Base-by-base conservation (phyloP, 208 protist species). In the Crithidia bombi region DNA sequence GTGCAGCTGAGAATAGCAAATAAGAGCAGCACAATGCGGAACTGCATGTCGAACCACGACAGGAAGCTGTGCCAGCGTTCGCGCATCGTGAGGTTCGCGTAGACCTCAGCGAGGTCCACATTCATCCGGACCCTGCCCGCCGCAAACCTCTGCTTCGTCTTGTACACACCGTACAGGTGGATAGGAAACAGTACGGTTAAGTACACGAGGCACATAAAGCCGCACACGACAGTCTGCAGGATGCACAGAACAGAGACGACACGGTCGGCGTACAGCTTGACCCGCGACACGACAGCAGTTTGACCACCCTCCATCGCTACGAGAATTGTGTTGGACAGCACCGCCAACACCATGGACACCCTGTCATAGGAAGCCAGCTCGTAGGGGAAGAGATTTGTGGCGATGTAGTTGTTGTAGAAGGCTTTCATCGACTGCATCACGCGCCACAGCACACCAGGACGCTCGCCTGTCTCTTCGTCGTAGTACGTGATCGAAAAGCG, bases 381-480 rank as follows among this genome's bases (percentile, higher is more conserved):
- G 59, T 72, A 78, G 15, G 76, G 81, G 36, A 90, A 84, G 2
- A 87, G 21, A 26, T 73, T 47, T 0, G 75, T 66, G 19, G 80
- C 85, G 68, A 92, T 67, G 68, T 74, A 83, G 23, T 74, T n/a
- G 77, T 94, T 94, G 74, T 78, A 90, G 21, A 44, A 26, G 21
- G 68, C 50, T 61, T 78, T 80, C 49, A 63, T 14, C 17, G 43
- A 14, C 28, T 51, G 65, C 50, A 47, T 38, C 3, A 30, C 25
- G 28, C 67, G 65, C 17, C 50, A 32, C 63, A 36, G 21, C 44
- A 47, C 28, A 12, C 55, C 43, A 19, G 26, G 56, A 15, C 65
- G 38, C 5, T 35, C 33, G 1, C 59, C 19, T 21, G 36, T 33
- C 6, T 21, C 35, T 6, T 61, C 50, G 61, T 57, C 61, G 61